These are phyloP conservation scores for Helichrysum umbraculigerum DNA, from an alignment of 129 eudicot genomes.

Conservation along the genomic window DNA sequence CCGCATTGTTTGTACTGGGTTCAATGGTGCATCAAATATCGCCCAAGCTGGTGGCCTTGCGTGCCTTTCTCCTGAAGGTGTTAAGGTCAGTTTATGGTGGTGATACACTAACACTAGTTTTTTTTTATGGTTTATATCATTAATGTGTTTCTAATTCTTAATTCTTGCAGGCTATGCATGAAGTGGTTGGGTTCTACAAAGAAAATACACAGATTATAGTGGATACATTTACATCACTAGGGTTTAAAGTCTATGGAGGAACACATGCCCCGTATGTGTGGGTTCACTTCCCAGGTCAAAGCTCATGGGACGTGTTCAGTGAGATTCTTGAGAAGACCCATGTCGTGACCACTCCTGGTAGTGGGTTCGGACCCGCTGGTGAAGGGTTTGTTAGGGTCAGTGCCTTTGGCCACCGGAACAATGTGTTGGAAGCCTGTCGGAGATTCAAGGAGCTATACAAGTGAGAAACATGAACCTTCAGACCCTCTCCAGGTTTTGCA, in stretches of 20 bases:
- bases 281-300: constrained; percentile 93
- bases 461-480: constrained; percentile 36
- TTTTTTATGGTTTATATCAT: not conserved
- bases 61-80: constrained; percentile 87
- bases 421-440: constrained; percentile 90
- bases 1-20: constrained; percentile 88
- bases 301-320: constrained; percentile 95
- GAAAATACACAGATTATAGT: constrained; percentile 79
- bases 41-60: constrained; percentile 97
- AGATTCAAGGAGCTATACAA: constrained; percentile 91
- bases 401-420: constrained; percentile 83
- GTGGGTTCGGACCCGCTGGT: constrained; percentile 98
- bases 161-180: constrained; percentile 77
- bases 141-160: constrained; percentile 10
- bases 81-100: constrained; percentile 45
- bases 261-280: constrained; percentile 92
- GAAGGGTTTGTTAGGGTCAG: constrained; percentile 95
- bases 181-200: constrained; percentile 88
- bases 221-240: constrained; percentile 93
- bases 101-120: not conserved
- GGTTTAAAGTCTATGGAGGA: constrained; percentile 90
- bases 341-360: constrained; percentile 94
- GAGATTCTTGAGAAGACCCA: constrained; percentile 98
- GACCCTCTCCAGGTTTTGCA: constrained; percentile 19
- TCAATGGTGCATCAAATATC: constrained; percentile 96